Base-by-base conservation (phyloP, 768 basidiomycete species). In the Porphyrellus cyaneotinctus region DNA sequence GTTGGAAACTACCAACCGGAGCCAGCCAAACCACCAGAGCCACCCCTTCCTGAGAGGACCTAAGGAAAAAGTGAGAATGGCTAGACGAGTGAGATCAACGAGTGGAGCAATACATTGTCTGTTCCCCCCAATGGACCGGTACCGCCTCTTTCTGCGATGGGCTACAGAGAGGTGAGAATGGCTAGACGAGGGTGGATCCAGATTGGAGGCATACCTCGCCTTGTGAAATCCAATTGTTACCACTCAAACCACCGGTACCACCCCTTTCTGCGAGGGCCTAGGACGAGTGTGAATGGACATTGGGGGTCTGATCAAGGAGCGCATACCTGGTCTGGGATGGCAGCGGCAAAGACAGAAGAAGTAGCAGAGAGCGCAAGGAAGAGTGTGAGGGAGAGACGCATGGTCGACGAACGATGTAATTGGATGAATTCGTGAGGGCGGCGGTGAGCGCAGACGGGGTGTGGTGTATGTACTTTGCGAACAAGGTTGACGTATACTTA, bases 321-420 rank as follows among this genome's bases (percentile, higher is more conserved):
- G 6, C 30, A 28, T 50, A 54, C 62, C 33, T 61, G 43, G 17
- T 53, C 23, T 12, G 62, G 56, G n/a, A 66, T 28, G 26, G 51
- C 47, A 5, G 28, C 47, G n/a, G 59, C 52, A 15, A 61, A 28
- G n/a, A 35, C 48, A 30, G 44, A 53, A 0, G 54, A 57, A 0
- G 43, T 43, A 5, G 54, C 48, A 0, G 64, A 57, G 54, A 66
- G 56, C 41, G 62, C 2, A 10, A 51, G 26, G 17, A 57, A 6
- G 43, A 57, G 4, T 15, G 55, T 32, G 33, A 43, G 1, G 3
- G 47, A 50, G 4, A 59, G 8, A 41, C 62, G 64, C 64, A 65
- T 65, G 43, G 20, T 31, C 24, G 18, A 15, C 15, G n/a, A n/a
- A n/a, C n/a, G n/a, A n/a, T 28, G 26, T 28, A 9, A 28, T n/a